A percentile compares a stretch with the other conserved stretches of the same genome.
phyloP scores from a whole-genome alignment of 352 stramenopile species.

The Globisporangium irregulare region DNA sequence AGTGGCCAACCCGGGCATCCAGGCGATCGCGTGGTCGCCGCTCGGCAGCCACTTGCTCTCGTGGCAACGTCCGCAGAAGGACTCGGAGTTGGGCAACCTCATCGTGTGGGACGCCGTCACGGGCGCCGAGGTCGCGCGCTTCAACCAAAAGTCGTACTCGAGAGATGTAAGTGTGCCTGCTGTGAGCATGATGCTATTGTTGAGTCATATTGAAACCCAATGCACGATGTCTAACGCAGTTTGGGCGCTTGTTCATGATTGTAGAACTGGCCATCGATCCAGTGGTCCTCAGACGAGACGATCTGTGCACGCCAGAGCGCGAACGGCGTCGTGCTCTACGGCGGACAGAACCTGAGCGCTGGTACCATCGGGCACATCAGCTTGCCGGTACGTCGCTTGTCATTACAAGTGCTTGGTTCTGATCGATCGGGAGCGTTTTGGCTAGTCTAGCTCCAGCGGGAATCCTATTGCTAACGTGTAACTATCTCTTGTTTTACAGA shows the following conservation, averaged over 20 bases:
- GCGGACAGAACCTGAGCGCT: slow-evolving; percentile 52
- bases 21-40: slow-evolving; percentile 78
- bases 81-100: slow-evolving; percentile 68
- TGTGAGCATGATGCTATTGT: neutral
- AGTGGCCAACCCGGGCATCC: slow-evolving; percentile 70
- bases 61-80: slow-evolving; percentile 85
- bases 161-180: slow-evolving; percentile 55
- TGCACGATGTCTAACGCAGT: neutral
- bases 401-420: neutral
- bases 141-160: slow-evolving; percentile 86
- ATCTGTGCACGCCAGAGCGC: slow-evolving; percentile 77
- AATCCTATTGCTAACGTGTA: neutral
- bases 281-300: slow-evolving; percentile 89
- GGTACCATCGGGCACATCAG: slow-evolving; percentile 70
- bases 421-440: neutral
- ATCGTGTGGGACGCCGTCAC: slow-evolving; percentile 74
- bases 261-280: slow-evolving; percentile 87
- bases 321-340: slow-evolving; percentile 80
- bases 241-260: slow-evolving; percentile 3
- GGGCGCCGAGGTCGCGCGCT: slow-evolving; percentile 60
- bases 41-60: slow-evolving; percentile 81
- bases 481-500: slow-evolving; percentile 26
- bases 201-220: neutral
- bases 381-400: slow-evolving; percentile 43
- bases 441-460: neutral